These are phyloP conservation scores for Rhizopus sp. DNA, from an alignment of 371 early-diverging fungal genomes.

Conservation along the genomic window DNA sequence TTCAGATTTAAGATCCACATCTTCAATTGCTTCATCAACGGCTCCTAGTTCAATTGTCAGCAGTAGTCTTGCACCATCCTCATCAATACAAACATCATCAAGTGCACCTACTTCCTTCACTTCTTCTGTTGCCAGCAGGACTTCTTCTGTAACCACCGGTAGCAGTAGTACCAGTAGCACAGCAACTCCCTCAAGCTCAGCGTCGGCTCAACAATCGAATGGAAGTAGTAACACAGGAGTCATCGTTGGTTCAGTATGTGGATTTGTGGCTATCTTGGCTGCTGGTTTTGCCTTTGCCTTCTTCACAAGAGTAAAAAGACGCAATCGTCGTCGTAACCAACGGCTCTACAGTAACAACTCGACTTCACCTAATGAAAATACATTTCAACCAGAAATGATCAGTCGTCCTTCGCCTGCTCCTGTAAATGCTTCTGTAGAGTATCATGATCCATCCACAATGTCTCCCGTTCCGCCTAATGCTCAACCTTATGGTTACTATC, in stretches of 20 bases:
- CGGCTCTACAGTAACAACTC: conserved; percentile 24
- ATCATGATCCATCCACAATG: background rate
- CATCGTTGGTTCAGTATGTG: conserved; percentile 47
- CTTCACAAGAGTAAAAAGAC: conserved; percentile 35
- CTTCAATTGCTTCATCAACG: too few species aligned
- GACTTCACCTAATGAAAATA: background rate
- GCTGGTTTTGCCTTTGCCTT: conserved; percentile 45
- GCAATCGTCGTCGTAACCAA: conserved; percentile 29
- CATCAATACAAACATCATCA: too few species aligned
- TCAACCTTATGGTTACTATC: conserved; percentile 12
- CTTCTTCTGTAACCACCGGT: background rate
- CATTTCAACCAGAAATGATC: background rate
- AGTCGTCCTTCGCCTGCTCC: conserved; percentile 37
- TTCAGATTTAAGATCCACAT: too few species aligned
- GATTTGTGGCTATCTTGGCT: conserved; percentile 39
- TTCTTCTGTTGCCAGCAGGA: too few species aligned
- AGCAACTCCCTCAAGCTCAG: background rate
- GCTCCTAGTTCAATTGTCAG: too few species aligned
- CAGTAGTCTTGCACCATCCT: too few species aligned
- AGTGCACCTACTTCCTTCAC: too few species aligned
- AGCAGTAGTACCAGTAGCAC: background rate
- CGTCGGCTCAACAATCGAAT: background rate
- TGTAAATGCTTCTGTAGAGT: conserved; percentile 24
- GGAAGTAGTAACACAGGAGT: conserved; percentile 32
- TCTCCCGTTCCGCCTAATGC: conserved; percentile 17